phyloP scores from a whole-genome alignment of 495 filamentous ascomycete genomes.

The Aspergillus ostianus region DNA sequence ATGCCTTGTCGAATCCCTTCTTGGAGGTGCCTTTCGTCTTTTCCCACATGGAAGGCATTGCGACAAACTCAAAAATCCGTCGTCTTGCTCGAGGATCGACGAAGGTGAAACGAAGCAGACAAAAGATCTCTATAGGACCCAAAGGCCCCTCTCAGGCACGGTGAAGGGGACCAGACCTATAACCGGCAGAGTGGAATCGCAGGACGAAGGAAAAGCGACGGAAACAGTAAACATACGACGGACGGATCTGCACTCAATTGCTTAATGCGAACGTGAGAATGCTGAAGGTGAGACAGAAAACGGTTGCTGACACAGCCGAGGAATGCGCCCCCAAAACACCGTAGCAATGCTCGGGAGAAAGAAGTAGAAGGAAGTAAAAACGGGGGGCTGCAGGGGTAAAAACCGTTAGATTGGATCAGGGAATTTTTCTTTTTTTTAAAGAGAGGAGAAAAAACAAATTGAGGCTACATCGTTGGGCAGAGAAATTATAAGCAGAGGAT shows the following conservation, averaged over 20 bases:
- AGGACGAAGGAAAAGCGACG: conserved; percentile 13
- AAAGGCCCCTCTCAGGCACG: neutral
- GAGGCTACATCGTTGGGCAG: neutral
- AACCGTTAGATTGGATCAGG: neutral
- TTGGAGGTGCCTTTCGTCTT: conserved; percentile 46
- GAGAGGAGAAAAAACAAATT: too few relatives aligned
- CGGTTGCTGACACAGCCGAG: conserved; percentile 19
- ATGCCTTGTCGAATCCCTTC: conserved; percentile 56
- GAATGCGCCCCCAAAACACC: conserved; percentile 19
- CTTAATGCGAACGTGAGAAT: conserved; percentile 17
- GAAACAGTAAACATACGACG: conserved; percentile 19
- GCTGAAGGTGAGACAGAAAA: conserved; percentile 5
- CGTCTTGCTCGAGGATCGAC: neutral
- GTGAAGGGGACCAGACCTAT: conserved; percentile 5
- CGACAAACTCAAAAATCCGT: conserved; percentile 9
- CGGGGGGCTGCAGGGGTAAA: neutral
- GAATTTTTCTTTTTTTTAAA: neutral
- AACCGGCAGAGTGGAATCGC: conserved; percentile 1
- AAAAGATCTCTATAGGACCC: neutral
- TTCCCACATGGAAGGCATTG: conserved; percentile 38
- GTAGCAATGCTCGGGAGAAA: neutral
- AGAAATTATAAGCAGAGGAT: neutral
- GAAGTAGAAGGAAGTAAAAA: neutral
- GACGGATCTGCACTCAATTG: conserved; percentile 5
- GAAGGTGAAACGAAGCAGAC: neutral